Base-by-base conservation (phyloP, 176 grass and related monocot genomes). In the Avena eriantha region DNA sequence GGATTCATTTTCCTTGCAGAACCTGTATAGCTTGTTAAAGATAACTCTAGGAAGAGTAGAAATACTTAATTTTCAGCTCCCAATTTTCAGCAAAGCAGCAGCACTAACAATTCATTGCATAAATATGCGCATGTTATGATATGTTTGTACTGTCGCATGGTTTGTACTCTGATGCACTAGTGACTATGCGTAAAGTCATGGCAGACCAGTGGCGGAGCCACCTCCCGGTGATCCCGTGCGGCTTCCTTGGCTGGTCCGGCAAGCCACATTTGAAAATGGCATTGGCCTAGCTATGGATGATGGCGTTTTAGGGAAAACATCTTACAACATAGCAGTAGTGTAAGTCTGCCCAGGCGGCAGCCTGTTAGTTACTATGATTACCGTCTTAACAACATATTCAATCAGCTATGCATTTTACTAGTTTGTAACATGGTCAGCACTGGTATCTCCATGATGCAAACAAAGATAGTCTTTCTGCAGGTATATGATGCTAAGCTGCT, bases 401-500 rank as follows among this genome's bases (percentile, higher is more conserved):
- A 49, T 16, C 48, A 26, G 3, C 55, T 54, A 83, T 83, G 23
- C 46, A 75, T 16, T 14, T 22, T 51, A 75, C 72, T 53, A 43
- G 5, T 74, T 74, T 73, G 3, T 34, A 81, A 11, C 34, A 54
- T 41, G 39, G 39, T 41, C 39, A 41, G 5, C 39, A 41, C 39
- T 41, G 39, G 39, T 41, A 41, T 41, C 39, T 41, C 39, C 39
- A 41, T 41, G 39, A 41, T 41, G 39, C 39, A 45, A 8, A 58
- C 26, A 15, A 33, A 24, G 11, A 41, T 41, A 41, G 39, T 41
- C 0, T 41, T 33, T 33, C 15, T 59, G 8, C 39, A 34, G 23
- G 24, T 19, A 49, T 63, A 16, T 48, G 36, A 21, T 86, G 16
- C 54, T 82, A 82, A 57, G 76, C 14, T 77, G 46, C 59, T 10